Percentiles rank a stretch among this genome's conserved stretches.
Conservation (phyloP, 805 yeast species). For the Candida montana region DNA sequence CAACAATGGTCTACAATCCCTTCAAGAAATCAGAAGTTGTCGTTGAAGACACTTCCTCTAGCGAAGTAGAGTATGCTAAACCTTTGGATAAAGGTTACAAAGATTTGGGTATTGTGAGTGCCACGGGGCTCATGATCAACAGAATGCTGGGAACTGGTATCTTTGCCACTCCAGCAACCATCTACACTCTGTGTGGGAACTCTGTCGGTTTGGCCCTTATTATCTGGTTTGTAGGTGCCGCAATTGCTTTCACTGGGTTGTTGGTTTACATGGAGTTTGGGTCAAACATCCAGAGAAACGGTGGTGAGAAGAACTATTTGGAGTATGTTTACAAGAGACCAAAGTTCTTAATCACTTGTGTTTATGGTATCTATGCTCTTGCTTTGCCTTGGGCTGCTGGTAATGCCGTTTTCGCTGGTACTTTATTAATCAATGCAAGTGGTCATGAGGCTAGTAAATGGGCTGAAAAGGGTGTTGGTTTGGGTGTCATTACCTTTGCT, state of each 20-base stretch:
- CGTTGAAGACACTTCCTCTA: slow-evolving; percentile 1
- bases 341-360: slow-evolving; percentile 56
- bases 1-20: too few relatives aligned
- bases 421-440: slow-evolving; percentile 71
- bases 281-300: slow-evolving; percentile 70
- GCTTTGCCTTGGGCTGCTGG: slow-evolving; percentile 85
- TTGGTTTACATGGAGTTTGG: slow-evolving; percentile 80
- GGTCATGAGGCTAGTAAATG: slow-evolving; percentile 62
- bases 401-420: slow-evolving; percentile 75
- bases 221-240: slow-evolving; percentile 70
- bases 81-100: slow-evolving; percentile 37
- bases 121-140: slow-evolving; percentile 60
- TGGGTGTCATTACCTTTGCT: slow-evolving; percentile 68
- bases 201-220: slow-evolving; percentile 68
- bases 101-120: slow-evolving; percentile 47
- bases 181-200: slow-evolving; percentile 45
- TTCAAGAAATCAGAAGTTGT: neutral
- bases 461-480: slow-evolving; percentile 74
- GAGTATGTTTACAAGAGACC: slow-evolving; percentile 70
- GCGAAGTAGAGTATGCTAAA: slow-evolving; percentile 26
- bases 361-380: slow-evolving; percentile 67
- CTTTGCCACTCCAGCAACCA: slow-evolving; percentile 62
- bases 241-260: slow-evolving; percentile 60
- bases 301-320: slow-evolving; percentile 81
- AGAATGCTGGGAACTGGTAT: slow-evolving; percentile 77